phyloP scores from a whole-genome alignment of 2,329 filamentous ascomycete species.

The Fusarium hostae region DNA sequence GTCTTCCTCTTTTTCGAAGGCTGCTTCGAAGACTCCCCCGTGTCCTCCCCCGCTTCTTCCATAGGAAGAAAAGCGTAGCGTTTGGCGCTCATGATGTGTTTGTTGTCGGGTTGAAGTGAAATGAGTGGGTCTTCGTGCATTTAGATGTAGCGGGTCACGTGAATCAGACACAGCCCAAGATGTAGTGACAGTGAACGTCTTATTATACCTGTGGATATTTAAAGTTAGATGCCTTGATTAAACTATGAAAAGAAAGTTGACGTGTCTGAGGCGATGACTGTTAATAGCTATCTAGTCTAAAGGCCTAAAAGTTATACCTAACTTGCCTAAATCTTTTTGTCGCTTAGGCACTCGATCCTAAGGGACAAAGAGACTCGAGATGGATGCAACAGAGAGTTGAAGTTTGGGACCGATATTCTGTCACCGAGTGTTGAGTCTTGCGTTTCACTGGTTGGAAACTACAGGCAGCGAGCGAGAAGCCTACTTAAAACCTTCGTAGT shows the following conservation, averaged over 20 bases:
- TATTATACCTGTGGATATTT: neutral
- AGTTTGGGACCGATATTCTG: neutral
- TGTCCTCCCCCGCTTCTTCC: constrained; percentile 76
- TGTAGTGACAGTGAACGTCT: too few species aligned
- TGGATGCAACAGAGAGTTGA: neutral
- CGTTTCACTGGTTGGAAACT: neutral
- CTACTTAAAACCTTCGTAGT: too few species aligned
- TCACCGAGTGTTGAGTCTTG: neutral
- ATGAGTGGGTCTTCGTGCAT: neutral
- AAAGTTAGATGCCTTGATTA: too few species aligned
- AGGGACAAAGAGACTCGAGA: neutral
- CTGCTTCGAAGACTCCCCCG: constrained; percentile 69
- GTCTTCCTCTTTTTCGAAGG: constrained; percentile 66
- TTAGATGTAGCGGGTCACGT: neutral
- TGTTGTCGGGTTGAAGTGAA: neutral
- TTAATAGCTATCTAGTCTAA: neutral
- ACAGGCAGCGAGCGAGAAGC: neutral
- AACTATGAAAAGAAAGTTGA: too few species aligned
- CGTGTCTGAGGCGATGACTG: too few species aligned
- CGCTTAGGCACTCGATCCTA: neutral
- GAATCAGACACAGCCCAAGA: neutral
- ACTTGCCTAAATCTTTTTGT: neutral
- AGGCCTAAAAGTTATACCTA: neutral
- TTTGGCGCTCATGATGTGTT: constrained; percentile 62
- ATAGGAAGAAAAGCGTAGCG: constrained; percentile 73